These are phyloP conservation scores for Raffaelea deltoideospora DNA, from an alignment of 2,329 filamentous ascomycete species.

Conservation along the genomic window DNA sequence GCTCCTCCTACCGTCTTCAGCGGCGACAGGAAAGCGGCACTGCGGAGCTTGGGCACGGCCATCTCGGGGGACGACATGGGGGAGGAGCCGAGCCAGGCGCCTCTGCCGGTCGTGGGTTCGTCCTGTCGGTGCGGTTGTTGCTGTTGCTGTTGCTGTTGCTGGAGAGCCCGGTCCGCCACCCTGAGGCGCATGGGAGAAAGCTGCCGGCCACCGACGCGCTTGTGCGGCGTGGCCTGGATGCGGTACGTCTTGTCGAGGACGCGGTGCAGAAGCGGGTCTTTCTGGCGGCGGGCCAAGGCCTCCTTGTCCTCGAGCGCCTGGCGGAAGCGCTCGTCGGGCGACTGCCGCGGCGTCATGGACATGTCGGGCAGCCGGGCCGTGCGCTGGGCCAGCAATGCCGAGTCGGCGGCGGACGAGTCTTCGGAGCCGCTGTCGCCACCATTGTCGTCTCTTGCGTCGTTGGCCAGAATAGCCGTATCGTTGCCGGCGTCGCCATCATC, in stretches of 20 bases:
- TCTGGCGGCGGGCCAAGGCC: constrained; percentile 21
- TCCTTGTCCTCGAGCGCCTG: constrained; percentile 12
- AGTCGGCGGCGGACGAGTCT: constrained; percentile 19
- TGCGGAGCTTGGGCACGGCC: constrained; percentile 66
- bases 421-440: constrained; percentile 20
- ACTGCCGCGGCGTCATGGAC: constrained; percentile 45
- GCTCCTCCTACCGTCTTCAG: too few species aligned
- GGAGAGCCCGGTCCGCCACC: constrained; percentile 15
- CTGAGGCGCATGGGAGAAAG: constrained; percentile 30
- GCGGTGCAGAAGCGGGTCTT: constrained; percentile 74
- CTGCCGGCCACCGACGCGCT: constrained; percentile 23
- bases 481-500: constrained; percentile 20
- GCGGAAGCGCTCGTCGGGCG: constrained; percentile 35
- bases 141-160: constrained; percentile 9
- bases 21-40: constrained; percentile 74
- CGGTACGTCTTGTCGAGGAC: constrained; percentile 95
- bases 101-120: background rate
- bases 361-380: constrained; percentile 44
- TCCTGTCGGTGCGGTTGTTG: too few species aligned
- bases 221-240: constrained; percentile 79
- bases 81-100: constrained; percentile 34
- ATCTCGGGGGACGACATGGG: constrained; percentile 63
- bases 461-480: background rate
- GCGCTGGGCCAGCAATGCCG: constrained; percentile 33
- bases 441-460: constrained; percentile 15